Base-by-base conservation (phyloP, 1,284 basidiomycete species). In the Sporisorium iseilematis-ciliati region DNA sequence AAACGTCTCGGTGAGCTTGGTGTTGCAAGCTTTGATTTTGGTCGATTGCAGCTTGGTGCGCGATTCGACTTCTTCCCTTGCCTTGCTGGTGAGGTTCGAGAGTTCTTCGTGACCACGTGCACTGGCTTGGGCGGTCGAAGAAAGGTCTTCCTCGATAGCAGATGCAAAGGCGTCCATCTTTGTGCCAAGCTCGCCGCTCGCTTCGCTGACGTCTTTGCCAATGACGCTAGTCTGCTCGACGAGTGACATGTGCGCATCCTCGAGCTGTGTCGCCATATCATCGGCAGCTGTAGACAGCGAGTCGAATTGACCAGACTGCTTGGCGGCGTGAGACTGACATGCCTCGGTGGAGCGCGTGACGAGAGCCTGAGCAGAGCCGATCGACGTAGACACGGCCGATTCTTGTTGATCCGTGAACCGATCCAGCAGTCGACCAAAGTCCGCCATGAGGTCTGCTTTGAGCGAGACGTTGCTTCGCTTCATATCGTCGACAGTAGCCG, bases 351-450 rank as follows among this genome's bases (percentile, higher is more conserved):
- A 69, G 7, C 26, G 53, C 31, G 52, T 43, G 25, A 70, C 48
- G 40, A 88, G 89, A 23, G 87, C 85, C 62, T 89, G 88, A 38
- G 92, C 86, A 29, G 86, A 84, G 1, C 86, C 86, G 53, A 93
- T 87, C 0, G 90, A 89, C 14, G 90, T 88, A 21, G 88, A 87
- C 48, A 95, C 86, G n/a, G 89, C 89, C 20, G 88, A 87, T 78
- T 94, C 91, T 35, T 92, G 90, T 50, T 91, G 88, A 26, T 89
- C 86, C 12, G 91, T 88, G 83, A 92, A 94, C 20, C 90, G 90
- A 21, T 89, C 89, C 2, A 96, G 86, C 68, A 94, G 87, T 7
- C 87, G 87, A 0, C 92, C 91, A 61, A 96, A 88, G 40, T 90
- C 90, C 50, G 91, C 88, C 43, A 93, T 86, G 7, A 96, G 86